Percentiles rank a stretch among this genome's conserved stretches.
These are phyloP conservation scores for Ceratocystis albifundus DNA, from an alignment of 2,329 filamentous ascomycete genomes.

Conservation along the genomic window DNA sequence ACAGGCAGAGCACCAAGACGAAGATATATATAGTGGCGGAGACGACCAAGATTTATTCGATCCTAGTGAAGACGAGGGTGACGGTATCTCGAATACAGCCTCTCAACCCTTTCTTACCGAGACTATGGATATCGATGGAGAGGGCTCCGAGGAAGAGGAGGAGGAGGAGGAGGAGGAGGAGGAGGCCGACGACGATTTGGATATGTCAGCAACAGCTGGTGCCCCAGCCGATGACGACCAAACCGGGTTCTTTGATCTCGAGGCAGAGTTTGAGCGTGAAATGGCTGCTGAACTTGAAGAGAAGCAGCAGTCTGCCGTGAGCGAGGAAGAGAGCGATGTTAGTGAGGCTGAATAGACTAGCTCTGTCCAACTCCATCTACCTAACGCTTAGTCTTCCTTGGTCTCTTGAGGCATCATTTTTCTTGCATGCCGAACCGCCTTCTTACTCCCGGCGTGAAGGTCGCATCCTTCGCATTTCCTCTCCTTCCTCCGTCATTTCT, in stretches of 20 bases:
- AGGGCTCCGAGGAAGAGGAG: conserved; percentile 24
- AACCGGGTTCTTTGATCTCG: conserved; percentile 25
- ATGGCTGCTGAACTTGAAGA: conserved; percentile 48
- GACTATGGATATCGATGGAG: conserved; percentile 26
- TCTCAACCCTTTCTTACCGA: conserved; percentile 26
- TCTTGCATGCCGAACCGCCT: neutral
- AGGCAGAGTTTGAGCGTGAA: conserved; percentile 38
- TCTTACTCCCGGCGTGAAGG: neutral
- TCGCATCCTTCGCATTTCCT: neutral
- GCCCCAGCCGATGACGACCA: conserved; percentile 25
- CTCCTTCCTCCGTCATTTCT: neutral
- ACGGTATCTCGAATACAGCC: conserved; percentile 29
- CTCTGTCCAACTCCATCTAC: neutral
- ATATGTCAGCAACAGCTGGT: conserved; percentile 19
- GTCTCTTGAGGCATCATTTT: neutral
- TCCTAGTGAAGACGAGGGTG: conserved; percentile 32
- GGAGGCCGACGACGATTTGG: conserved; percentile 24
- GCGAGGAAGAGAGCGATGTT: conserved; percentile 50
- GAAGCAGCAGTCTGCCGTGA: conserved; percentile 33
- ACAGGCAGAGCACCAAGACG: conserved; percentile 30
- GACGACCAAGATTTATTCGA: conserved; percentile 30
- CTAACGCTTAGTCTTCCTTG: neutral
- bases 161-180: conserved; percentile 24
- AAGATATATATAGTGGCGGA: conserved; percentile 33
- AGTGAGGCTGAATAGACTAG: conserved; percentile 49